A percentile compares a stretch with the other conserved stretches of the same genome.
Evolutionary conservation across 2,329 filamentous ascomycete genomes (phyloP).

Genomic region (Arthroderma sp.): DNA sequence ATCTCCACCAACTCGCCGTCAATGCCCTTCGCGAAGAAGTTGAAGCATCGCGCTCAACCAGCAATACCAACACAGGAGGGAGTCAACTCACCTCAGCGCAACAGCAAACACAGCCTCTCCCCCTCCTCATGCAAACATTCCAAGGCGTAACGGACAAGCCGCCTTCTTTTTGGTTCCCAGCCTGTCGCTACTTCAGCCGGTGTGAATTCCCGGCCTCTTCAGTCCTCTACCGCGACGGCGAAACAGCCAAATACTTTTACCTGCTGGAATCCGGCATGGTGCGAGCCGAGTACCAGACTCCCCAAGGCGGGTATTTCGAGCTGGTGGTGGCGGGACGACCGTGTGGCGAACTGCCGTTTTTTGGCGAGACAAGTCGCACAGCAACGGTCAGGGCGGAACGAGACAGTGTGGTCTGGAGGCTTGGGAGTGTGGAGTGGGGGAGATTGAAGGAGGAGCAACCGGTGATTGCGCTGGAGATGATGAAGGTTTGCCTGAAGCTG

Average conservation of each 20-base stretch:
- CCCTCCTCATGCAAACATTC: constrained; percentile 90
- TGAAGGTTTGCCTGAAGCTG: constrained; percentile 80
- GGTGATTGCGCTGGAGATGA: constrained; percentile 68
- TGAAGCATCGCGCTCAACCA: constrained; percentile 24
- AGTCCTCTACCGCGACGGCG: constrained; percentile 64
- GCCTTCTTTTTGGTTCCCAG: constrained; percentile 90
- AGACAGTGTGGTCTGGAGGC: constrained; percentile 68
- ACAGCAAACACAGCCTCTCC: constrained; percentile 79
- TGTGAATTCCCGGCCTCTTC: constrained; percentile 56
- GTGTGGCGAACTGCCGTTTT: constrained; percentile 92
- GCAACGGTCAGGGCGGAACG: constrained; percentile 75
- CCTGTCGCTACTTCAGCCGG: constrained; percentile 59
- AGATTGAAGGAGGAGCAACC: constrained; percentile 58
- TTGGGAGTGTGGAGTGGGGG: constrained; percentile 60
- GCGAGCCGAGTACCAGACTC: constrained; percentile 77
- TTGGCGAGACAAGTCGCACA: constrained; percentile 76
- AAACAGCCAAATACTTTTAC: constrained; percentile 72
- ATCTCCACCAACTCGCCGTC: constrained; percentile 65
- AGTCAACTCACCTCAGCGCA: constrained; percentile 31
- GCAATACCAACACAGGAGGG: background rate
- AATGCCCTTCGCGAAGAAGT: constrained; percentile 59
- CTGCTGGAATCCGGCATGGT: constrained; percentile 80
- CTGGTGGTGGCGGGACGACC: constrained; percentile 89
- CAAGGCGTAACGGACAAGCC: constrained; percentile 72
- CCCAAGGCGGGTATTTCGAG: constrained; percentile 79